Evolutionary conservation across 257 asterid species (phyloP).

Genomic region (Orobanche coerulescens): DNA sequence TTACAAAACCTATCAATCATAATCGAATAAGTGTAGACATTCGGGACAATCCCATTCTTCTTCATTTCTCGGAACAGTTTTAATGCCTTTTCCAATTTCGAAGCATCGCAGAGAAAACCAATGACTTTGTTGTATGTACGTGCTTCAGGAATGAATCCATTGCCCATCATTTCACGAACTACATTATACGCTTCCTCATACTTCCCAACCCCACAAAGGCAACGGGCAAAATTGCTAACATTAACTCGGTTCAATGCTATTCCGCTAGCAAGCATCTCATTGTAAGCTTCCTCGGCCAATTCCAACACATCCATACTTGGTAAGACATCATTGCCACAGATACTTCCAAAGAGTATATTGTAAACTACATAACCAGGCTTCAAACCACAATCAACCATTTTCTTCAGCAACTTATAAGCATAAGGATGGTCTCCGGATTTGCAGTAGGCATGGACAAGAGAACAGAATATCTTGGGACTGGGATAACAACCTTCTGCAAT

Average conservation of each 20-base stretch:
- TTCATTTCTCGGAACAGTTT: conserved; percentile 71
- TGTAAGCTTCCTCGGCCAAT: conserved; percentile 74
- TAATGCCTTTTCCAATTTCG: conserved; percentile 79
- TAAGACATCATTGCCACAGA: conserved; percentile 62
- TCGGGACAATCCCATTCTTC: conserved; percentile 54
- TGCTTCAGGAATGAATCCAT: conserved; percentile 76
- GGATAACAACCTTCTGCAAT: conserved; percentile 94
- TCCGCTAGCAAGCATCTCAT: conserved; percentile 61
- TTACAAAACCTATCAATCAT: conserved; percentile 88
- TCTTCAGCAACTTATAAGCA: conserved; percentile 78
- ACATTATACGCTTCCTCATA: conserved; percentile 62
- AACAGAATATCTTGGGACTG: conserved; percentile 63
- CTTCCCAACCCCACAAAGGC: conserved; percentile 69
- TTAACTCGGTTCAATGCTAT: conserved; percentile 66
- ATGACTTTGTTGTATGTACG: conserved; percentile 81
- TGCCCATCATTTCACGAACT: conserved; percentile 66
- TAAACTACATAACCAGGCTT: conserved; percentile 84
- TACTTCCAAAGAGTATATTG: conserved; percentile 80
- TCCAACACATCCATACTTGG: conserved; percentile 50
- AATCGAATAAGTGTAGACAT: conserved; percentile 81
- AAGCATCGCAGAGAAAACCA: conserved; percentile 63
- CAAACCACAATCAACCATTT: conserved; percentile 65
- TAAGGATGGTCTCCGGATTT: conserved; percentile 61
- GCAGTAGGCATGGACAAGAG: conserved; percentile 80
- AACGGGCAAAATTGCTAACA: conserved; percentile 58